Conservation (phyloP, 2,329 filamentous ascomycete species). For the Nigrograna mackinnonii region DNA sequence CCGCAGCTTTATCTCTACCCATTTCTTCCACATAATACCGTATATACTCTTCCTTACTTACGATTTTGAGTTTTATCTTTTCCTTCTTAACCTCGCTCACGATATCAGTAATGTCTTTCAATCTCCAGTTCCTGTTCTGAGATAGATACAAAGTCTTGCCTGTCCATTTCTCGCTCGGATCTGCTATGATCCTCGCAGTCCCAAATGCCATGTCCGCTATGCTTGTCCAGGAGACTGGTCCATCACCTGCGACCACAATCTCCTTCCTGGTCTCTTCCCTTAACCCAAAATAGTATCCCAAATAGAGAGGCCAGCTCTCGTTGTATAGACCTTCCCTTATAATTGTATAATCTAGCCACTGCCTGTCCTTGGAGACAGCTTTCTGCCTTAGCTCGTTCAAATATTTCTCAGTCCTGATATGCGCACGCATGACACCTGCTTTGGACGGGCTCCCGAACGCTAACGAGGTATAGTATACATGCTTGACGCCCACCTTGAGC, state of each 20-base stretch:
- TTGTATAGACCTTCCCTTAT: slow-evolving; percentile 51
- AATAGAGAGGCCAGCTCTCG: slow-evolving; percentile 52
- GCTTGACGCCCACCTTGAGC: slow-evolving; percentile 42
- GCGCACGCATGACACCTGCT: slow-evolving; percentile 50
- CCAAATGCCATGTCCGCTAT: slow-evolving; percentile 49
- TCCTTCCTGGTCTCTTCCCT: slow-evolving; percentile 39
- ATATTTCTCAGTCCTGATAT: slow-evolving; percentile 49
- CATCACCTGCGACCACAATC: slow-evolving; percentile 46
- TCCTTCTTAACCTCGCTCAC: slow-evolving; percentile 28
- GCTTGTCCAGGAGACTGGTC: slow-evolving; percentile 47
- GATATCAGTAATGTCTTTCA: slow-evolving; percentile 33
- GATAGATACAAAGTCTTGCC: slow-evolving; percentile 46
- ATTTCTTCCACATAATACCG: slow-evolving; percentile 42
- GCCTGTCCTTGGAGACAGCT: slow-evolving; percentile 4
- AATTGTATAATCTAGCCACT: slow-evolving; percentile 35
- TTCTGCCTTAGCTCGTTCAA: slow-evolving; percentile 31
- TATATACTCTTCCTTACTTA: slow-evolving; percentile 44
- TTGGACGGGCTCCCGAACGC: slow-evolving; percentile 46
- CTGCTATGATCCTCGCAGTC: slow-evolving; percentile 44
- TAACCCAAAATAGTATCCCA: slow-evolving; percentile 46
- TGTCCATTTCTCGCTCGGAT: slow-evolving; percentile 29
- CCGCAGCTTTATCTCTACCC: slow-evolving; percentile 37
- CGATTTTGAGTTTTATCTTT: slow-evolving; percentile 39
- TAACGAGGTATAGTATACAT: slow-evolving; percentile 52
- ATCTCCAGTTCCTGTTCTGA: slow-evolving; percentile 25